phyloP scores from a whole-genome alignment of 768 basidiomycete species.

The Lactarius hengduanensis region DNA sequence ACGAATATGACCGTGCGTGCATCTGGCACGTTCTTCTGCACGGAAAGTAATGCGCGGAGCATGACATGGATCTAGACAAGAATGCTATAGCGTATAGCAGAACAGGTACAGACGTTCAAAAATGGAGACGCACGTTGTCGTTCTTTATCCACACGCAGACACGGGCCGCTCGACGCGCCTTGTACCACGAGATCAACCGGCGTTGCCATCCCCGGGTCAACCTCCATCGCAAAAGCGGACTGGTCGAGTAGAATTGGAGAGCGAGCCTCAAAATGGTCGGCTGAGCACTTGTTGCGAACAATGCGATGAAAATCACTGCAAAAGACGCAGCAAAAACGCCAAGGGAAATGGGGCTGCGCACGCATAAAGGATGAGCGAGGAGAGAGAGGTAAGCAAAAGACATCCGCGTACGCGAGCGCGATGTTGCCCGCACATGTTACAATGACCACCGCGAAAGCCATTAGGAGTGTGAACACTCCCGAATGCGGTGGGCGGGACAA shows the following conservation, averaged over 20 bases:
- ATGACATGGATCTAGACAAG: conserved; percentile 26
- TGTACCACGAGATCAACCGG: conserved; percentile 22
- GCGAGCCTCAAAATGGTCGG: conserved; percentile 16
- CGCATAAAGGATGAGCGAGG: not conserved
- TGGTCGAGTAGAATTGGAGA: conserved; percentile 14
- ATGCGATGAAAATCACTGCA: conserved; percentile 10
- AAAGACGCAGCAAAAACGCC: conserved; percentile 25
- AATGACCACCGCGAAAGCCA: conserved; percentile 24
- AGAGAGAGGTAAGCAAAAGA: not conserved
- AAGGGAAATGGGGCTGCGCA: conserved; percentile 23
- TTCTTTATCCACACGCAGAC: conserved; percentile 30
- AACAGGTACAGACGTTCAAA: not conserved
- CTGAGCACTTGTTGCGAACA: conserved; percentile 23
- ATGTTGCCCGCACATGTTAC: conserved; percentile 26
- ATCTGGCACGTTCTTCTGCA: conserved; percentile 26
- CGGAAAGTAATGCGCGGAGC: conserved; percentile 26
- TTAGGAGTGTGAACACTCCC: conserved; percentile 20
- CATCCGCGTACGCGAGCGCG: conserved; percentile 20
- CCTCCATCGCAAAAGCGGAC: conserved; percentile 19
- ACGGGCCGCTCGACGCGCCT: conserved; percentile 21
- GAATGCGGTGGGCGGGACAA: conserved; percentile 26
- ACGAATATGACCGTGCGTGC: conserved; percentile 27
- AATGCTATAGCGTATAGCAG: not conserved
- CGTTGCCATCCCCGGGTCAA: conserved; percentile 9
- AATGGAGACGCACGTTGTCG: conserved; percentile 23